Evolutionary conservation across 2,329 filamentous ascomycete genomes (phyloP).

Genomic region (Xenoacremonium recifei): DNA sequence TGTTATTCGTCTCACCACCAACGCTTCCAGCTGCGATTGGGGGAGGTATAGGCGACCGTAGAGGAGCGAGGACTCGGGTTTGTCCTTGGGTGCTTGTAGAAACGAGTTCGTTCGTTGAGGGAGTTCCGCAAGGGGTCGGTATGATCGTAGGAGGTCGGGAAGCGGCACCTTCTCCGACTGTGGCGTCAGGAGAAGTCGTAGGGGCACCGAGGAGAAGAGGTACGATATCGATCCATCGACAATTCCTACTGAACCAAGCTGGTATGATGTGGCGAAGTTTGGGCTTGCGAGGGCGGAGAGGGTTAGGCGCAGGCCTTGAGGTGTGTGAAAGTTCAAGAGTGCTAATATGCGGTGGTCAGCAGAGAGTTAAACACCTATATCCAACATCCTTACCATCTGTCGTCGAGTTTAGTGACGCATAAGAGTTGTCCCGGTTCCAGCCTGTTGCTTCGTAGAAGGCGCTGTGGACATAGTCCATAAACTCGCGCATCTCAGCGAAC

Average conservation of each 20-base stretch:
- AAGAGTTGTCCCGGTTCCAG: conserved; percentile 92
- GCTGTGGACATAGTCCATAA: conserved; percentile 95
- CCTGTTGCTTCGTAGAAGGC: conserved; percentile 83
- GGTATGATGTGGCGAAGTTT: conserved; percentile 93
- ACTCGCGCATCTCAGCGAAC: conserved; percentile 72
- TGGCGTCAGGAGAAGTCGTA: conserved; percentile 62
- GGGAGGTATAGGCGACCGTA: conserved; percentile 82
- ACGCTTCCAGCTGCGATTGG: conserved; percentile 79
- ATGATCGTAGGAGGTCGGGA: conserved; percentile 75
- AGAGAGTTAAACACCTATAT: conserved; percentile 4
- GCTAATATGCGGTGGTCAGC: conserved; percentile 46
- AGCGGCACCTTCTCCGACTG: conserved; percentile 75
- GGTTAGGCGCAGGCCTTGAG: conserved; percentile 78
- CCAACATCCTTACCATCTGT: conserved; percentile 62
- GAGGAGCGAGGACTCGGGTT: conserved; percentile 56
- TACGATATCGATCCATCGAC: conserved; percentile 98
- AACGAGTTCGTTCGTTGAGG: conserved; percentile 25
- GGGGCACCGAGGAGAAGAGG: conserved; percentile 84
- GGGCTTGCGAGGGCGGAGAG: conserved; percentile 89
- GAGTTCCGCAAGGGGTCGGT: conserved; percentile 73
- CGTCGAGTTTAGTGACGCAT: conserved; percentile 80
- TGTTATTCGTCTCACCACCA: conserved; percentile 76
- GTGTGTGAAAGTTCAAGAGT: conserved; percentile 84
- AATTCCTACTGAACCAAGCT: conserved; percentile 81
- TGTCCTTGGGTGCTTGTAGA: conserved; percentile 23